Evolutionary conservation across 192 early-diverging fungal species (phyloP), one percentile per base, ranked within the genome.

Genomic region (Coemansia sp.): DNA sequence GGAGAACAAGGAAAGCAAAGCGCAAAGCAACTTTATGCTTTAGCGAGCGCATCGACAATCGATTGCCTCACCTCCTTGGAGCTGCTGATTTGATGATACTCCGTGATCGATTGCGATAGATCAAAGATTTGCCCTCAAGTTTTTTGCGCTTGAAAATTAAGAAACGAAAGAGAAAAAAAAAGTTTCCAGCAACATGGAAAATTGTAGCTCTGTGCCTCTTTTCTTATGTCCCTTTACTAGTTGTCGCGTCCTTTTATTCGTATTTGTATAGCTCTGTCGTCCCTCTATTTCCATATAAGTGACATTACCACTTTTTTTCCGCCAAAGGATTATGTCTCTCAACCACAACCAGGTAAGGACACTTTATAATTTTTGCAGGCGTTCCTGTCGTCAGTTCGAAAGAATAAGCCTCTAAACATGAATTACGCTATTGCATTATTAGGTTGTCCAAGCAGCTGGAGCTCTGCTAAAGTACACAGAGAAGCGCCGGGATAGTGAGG

Each of bases 261-360:
- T 38, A 41, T 19, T 70, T 38, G 23, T 61, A 32, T 32, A 63
- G 17, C 62, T 45, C 38, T n/a, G 36, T 58, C 42, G 32, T 15
- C 61, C 42, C 60, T 51, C 17, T 51, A 36, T 15, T 19, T 44
- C 48, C 25, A 19, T 36, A 21, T 48, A 29, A 48, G 64, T 50
- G 51, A 62, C 21, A 17, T 21, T 39, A 37, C 9, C 27, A 7
- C 25, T 32, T 36, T 62, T 15, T 51, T 62, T 15, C 23, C 23
- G 19, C 25, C 38, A 38, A 66, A 63, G 31, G 29, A 57, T 4
- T 19, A 80, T 80, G 77, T 66, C 72, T 45, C 69, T 80, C 6
- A 73, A 75, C 77, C 73, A 68, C 66, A 66, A 80, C 14, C 69
- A 75, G 44, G 77, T 75, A 80, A 72, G 69, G 67, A 57, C 55